A percentile compares a stretch with the other conserved stretches of the same genome.
These are phyloP conservation scores for Apiospora saccharicola DNA, from an alignment of 2,329 filamentous ascomycete species.

Conservation along the genomic window DNA sequence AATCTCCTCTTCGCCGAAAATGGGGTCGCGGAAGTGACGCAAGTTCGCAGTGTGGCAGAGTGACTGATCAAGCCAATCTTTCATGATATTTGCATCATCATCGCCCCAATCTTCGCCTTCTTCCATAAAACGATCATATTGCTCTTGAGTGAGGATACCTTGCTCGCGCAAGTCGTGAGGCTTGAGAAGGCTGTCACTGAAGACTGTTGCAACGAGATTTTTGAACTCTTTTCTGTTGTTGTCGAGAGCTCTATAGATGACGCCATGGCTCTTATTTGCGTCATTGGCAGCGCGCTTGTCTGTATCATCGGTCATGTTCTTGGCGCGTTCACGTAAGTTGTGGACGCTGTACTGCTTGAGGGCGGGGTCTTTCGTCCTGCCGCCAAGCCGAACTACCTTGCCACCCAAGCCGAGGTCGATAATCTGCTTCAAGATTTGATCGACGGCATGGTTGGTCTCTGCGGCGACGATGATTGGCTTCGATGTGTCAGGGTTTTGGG, in stretches of 20 bases:
- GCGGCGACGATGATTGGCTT: slow-evolving; percentile 76
- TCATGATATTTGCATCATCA: slow-evolving; percentile 46
- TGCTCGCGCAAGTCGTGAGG: slow-evolving; percentile 61
- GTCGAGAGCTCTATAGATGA: slow-evolving; percentile 39
- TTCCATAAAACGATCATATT: slow-evolving; percentile 67
- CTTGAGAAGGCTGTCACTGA: slow-evolving; percentile 56
- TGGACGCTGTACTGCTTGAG: slow-evolving; percentile 74
- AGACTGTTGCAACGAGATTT: slow-evolving; percentile 47
- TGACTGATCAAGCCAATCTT: slow-evolving; percentile 63
- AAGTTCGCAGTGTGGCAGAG: slow-evolving; percentile 46
- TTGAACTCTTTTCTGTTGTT: slow-evolving; percentile 47
- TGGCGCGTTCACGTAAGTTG: slow-evolving; percentile 56
- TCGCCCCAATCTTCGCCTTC: slow-evolving; percentile 40
- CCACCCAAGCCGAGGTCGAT: slow-evolving; percentile 57
- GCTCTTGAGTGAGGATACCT: slow-evolving; percentile 66
- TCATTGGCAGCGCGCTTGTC: neutral
- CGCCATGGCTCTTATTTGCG: slow-evolving; percentile 36
- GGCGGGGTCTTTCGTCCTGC: slow-evolving; percentile 69
- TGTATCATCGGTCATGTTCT: neutral
- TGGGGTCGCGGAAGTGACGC: slow-evolving; percentile 34
- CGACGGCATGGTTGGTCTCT: slow-evolving; percentile 90
- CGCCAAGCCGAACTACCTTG: slow-evolving; percentile 69
- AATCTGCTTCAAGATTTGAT: slow-evolving; percentile 77
- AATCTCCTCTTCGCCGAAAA: slow-evolving; percentile 40
- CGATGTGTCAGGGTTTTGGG: slow-evolving; percentile 60